Evolutionary conservation across 2,329 filamentous ascomycete genomes (phyloP).

Genomic region (Penicillium verrucosum): DNA sequence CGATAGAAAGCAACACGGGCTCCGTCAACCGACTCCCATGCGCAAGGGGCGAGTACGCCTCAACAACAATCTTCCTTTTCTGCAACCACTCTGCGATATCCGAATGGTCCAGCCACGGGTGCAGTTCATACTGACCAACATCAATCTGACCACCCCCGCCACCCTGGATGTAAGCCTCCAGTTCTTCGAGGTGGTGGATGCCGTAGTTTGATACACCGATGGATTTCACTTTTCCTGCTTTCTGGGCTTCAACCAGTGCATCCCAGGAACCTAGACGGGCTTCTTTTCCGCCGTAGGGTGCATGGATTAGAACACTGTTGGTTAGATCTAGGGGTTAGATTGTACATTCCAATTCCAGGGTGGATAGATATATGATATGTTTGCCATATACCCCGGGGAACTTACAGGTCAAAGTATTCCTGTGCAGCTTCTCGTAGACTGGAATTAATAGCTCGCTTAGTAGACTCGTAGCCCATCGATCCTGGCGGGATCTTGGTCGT

Average conservation of each 20-base stretch:
- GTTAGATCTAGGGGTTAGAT: background rate
- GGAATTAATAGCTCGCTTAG: conserved; percentile 61
- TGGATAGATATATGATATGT: background rate
- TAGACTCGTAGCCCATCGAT: conserved; percentile 61
- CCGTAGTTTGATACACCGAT: conserved; percentile 79
- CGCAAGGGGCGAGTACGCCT: conserved; percentile 77
- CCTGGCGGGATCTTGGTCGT: conserved; percentile 74
- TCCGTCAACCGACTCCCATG: conserved; percentile 68
- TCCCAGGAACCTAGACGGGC: conserved; percentile 70
- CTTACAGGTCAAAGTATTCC: conserved; percentile 70
- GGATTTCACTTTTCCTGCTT: conserved; percentile 65
- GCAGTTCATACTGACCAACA: conserved; percentile 78
- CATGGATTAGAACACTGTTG: conserved; percentile 63
- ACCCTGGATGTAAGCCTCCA: conserved; percentile 53
- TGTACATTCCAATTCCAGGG: background rate
- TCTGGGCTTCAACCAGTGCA: conserved; percentile 72
- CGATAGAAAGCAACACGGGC: conserved; percentile 58
- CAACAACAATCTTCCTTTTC: conserved; percentile 64
- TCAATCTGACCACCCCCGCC: conserved; percentile 62
- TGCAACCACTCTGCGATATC: conserved; percentile 66
- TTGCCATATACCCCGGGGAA: background rate
- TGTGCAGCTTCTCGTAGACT: conserved; percentile 63
- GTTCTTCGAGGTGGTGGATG: conserved; percentile 68
- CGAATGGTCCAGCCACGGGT: conserved; percentile 74
- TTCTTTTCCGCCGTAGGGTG: conserved; percentile 69